Conservation (phyloP, 2,329 filamentous ascomycete genomes). For the Apiospora aurea region DNA sequence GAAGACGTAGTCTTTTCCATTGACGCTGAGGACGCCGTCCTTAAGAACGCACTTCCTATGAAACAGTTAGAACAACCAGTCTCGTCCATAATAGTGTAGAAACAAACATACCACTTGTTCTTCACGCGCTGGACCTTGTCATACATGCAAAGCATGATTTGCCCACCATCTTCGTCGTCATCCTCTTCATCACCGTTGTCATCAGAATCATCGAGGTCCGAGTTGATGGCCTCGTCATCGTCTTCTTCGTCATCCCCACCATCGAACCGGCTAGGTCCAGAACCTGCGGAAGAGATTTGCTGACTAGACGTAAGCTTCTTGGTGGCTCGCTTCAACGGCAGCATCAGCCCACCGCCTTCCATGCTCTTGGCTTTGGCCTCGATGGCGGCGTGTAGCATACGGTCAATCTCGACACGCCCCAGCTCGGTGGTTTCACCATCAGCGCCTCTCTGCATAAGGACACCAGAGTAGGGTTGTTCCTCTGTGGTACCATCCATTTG, state of each 20-base stretch:
- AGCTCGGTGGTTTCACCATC: conserved; percentile 62
- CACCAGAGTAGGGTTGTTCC: conserved; percentile 65
- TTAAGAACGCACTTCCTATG: conserved; percentile 95
- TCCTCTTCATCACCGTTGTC: conserved; percentile 85
- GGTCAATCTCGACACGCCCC: conserved; percentile 70
- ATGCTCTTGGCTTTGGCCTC: conserved; percentile 70
- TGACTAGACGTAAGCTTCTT: conserved; percentile 18
- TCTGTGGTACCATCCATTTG: conserved; percentile 77
- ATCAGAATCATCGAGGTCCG: conserved; percentile 93
- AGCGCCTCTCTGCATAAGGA: conserved; percentile 64
- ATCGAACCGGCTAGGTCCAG: conserved; percentile 62
- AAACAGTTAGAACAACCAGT: conserved; percentile 3
- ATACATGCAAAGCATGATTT: conserved; percentile 98
- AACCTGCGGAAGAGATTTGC: conserved; percentile 32
- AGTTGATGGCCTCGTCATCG: conserved; percentile 98
- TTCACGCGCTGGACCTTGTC: conserved; percentile 99
- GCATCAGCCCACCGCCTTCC: conserved; percentile 79
- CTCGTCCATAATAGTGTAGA: background rate
- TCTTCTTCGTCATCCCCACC: conserved; percentile 72
- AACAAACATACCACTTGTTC: conserved; percentile 79
- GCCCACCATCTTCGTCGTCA: conserved; percentile 83
- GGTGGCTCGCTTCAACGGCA: conserved; percentile 62
- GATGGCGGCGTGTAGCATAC: conserved; percentile 72
- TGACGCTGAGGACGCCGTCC: conserved; percentile 92
- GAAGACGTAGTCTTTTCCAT: conserved; percentile 96